These are phyloP conservation scores for Fusarium agapanthi DNA, from an alignment of 2,329 filamentous ascomycete genomes.

Conservation along the genomic window DNA sequence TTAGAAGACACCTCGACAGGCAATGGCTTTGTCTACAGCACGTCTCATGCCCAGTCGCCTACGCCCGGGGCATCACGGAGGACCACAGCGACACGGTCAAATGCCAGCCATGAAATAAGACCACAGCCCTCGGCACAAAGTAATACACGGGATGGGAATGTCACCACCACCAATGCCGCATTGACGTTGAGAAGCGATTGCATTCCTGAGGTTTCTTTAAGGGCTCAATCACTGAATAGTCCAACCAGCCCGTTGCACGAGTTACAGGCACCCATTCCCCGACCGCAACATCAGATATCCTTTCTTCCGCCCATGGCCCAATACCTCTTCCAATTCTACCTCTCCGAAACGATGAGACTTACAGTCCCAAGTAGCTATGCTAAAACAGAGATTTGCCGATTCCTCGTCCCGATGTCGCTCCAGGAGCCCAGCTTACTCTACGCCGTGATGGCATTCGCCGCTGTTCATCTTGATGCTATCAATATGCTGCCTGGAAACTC, in stretches of 20 bases:
- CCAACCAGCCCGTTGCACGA: not conserved
- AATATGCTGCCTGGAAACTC: not conserved
- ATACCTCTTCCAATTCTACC: conserved; percentile 26
- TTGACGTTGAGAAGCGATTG: not conserved
- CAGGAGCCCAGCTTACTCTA: conserved; percentile 24
- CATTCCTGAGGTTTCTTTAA: not conserved
- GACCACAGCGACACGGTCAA: not conserved
- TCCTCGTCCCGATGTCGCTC: conserved; percentile 24
- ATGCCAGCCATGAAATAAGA: no score
- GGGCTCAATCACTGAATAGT: not conserved
- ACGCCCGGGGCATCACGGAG: rapidly evolving
- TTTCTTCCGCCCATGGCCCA: conserved; percentile 15
- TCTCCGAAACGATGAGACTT: conserved; percentile 26
- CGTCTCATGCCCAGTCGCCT: not conserved
- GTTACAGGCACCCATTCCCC: not conserved
- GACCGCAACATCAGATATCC: not conserved
- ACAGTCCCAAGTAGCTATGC: conserved; percentile 27
- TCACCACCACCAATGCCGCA: not conserved
- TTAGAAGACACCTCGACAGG: not conserved
- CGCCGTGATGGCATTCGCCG: conserved; percentile 24
- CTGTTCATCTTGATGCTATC: conserved; percentile 14
- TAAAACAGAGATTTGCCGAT: conserved; percentile 20
- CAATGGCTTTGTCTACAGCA: conserved; percentile 15
- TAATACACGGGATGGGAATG: no score
- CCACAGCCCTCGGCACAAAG: no score